phyloP scores from a whole-genome alignment of 2,329 filamentous ascomycete species.

The Sphaerostilbella broomeana region DNA sequence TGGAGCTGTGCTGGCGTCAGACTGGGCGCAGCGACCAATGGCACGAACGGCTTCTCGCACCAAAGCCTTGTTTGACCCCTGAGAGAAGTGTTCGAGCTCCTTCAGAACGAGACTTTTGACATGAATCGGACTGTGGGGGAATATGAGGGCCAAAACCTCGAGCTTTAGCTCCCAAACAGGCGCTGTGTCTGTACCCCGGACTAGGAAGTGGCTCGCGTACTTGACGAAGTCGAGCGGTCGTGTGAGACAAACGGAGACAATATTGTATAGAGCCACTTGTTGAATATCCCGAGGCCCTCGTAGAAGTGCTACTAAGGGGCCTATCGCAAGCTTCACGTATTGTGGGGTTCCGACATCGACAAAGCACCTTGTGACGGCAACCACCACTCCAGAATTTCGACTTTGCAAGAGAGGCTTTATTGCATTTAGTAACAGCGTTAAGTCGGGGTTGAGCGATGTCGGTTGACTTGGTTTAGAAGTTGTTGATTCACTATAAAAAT shows the following conservation, averaged over 20 bases:
- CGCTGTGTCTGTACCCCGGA: constrained; percentile 70
- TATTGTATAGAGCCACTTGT: constrained; percentile 85
- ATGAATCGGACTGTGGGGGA: constrained; percentile 69
- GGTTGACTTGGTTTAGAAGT: constrained; percentile 37
- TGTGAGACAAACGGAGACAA: constrained; percentile 81
- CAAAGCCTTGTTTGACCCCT: constrained; percentile 63
- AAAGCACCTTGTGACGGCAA: constrained; percentile 80
- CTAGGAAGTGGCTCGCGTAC: constrained; percentile 83
- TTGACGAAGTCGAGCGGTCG: constrained; percentile 76
- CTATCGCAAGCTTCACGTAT: constrained; percentile 68
- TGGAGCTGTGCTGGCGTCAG: constrained; percentile 60
- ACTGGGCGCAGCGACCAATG: constrained; percentile 88
- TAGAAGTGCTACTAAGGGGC: constrained; percentile 79
- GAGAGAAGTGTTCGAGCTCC: constrained; percentile 89
- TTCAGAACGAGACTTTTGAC: constrained; percentile 82
- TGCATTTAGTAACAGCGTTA: constrained; percentile 70
- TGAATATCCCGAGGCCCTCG: constrained; percentile 82
- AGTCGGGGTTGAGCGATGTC: constrained; percentile 68
- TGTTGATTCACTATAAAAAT: constrained; percentile 70
- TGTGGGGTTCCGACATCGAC: constrained; percentile 74
- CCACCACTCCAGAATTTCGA: constrained; percentile 85
- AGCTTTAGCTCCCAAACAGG: constrained; percentile 88
- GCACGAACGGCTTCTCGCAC: constrained; percentile 86
- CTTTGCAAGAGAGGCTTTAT: constrained; percentile 84
- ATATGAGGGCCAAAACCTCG: constrained; percentile 84